Conservation (phyloP, 139 green algal genomes). For the Tetradesmus lagerheimii region DNA sequence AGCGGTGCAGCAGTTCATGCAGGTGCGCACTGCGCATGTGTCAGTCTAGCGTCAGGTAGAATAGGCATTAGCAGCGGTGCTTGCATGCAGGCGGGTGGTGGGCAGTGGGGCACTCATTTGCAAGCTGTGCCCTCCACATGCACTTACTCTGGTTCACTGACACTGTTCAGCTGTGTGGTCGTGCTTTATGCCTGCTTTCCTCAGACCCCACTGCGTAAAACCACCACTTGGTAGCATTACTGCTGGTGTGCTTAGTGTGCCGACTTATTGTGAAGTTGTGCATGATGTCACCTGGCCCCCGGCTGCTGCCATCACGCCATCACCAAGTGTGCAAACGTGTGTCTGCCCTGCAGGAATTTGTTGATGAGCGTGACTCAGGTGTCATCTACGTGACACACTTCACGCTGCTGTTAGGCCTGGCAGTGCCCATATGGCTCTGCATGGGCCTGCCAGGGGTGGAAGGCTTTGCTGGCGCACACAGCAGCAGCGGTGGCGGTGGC, state of each 20-base stretch:
- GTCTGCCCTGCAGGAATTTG: conserved; percentile 63
- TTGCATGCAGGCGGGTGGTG: too few species aligned
- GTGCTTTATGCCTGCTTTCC: background rate
- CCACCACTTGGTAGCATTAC: too few species aligned
- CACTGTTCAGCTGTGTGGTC: background rate
- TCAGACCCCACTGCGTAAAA: background rate
- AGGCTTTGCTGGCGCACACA: conserved; percentile 21
- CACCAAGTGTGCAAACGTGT: background rate
- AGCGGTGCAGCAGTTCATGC: conserved; percentile 41
- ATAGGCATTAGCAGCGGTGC: background rate
- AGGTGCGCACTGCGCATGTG: background rate
- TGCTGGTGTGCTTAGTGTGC: background rate
- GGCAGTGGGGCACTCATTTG: too few species aligned
- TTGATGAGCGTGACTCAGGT: conserved; percentile 74
- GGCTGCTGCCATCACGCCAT: background rate
- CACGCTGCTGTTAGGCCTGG: conserved; percentile 83
- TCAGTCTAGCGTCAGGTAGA: too few species aligned
- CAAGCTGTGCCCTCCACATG: too few species aligned
- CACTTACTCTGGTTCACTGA: too few species aligned
- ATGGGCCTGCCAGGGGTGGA: conserved; percentile 4
- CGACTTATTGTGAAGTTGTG: background rate
- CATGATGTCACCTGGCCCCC: too few species aligned
- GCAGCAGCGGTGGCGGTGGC: background rate
- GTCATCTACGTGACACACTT: conserved; percentile 83
- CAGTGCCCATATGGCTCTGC: conserved; percentile 77